Conservation (phyloP, 75 land plant genomes). For the Cunninghamia lanceolata region DNA sequence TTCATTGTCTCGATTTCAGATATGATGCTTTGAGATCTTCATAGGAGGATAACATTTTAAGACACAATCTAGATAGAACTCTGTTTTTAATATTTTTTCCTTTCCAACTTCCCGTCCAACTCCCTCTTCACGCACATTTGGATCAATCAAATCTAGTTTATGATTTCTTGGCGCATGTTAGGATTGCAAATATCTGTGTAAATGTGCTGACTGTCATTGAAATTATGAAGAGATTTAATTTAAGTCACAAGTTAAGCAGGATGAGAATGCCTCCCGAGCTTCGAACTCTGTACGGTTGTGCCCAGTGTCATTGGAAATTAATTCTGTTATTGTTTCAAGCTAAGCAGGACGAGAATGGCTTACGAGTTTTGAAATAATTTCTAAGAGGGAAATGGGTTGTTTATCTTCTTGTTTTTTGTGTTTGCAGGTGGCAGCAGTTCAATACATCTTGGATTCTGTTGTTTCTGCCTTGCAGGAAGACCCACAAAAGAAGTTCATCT, state of each 20-base stretch:
- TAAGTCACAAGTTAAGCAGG: neutral
- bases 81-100: too few relatives aligned
- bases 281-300: neutral
- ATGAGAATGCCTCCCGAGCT: neutral
- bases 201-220: neutral
- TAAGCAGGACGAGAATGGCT: neutral
- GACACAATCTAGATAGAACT: neutral
- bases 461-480: slow-evolving; percentile 39
- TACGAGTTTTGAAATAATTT: too few relatives aligned
- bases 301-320: neutral
- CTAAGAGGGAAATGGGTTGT: neutral
- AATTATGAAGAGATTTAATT: neutral
- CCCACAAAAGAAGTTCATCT: too few relatives aligned
- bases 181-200: neutral
- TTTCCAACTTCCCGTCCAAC: too few relatives aligned
- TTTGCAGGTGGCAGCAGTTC: slow-evolving; percentile 83
- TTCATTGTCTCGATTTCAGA: neutral
- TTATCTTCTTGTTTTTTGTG: too few relatives aligned
- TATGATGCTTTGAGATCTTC: too few relatives aligned
- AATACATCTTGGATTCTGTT: slow-evolving; percentile 81
- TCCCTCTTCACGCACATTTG: too few relatives aligned
- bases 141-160: neutral
- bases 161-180: neutral
- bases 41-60: neutral
- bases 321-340: neutral